Conservation (phyloP, 2,329 filamentous ascomycete species). For the Aspergillus thermomutatus region DNA sequence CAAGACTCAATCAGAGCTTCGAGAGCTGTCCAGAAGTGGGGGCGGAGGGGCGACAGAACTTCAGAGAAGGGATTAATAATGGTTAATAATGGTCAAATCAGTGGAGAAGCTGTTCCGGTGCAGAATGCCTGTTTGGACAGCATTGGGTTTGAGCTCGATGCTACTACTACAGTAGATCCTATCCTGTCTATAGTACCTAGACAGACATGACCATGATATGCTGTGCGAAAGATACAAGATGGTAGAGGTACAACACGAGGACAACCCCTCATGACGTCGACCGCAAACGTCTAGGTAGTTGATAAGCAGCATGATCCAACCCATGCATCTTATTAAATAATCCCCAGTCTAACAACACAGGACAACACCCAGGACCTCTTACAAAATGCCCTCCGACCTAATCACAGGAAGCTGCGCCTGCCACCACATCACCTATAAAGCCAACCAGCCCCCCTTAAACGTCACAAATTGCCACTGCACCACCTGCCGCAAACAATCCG, state of each 20-base stretch:
- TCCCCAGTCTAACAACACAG: background rate
- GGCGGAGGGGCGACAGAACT: background rate
- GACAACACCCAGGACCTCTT: background rate
- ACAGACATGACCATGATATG: background rate
- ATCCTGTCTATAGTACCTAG: too few species aligned
- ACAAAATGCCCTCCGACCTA: background rate
- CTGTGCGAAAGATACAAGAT: background rate
- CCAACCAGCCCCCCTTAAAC: slow-evolving; percentile 31
- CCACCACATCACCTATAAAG: slow-evolving; percentile 41
- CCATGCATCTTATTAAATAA: background rate
- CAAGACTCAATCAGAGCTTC: background rate
- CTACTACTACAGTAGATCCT: too few species aligned
- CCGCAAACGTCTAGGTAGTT: too few species aligned
- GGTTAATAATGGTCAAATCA: too few species aligned
- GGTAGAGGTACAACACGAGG: background rate
- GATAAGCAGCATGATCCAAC: too few species aligned
- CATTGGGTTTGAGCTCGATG: background rate
- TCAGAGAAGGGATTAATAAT: too few species aligned
- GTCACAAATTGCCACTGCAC: slow-evolving; percentile 47
- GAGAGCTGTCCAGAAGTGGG: background rate
- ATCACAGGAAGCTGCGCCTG: slow-evolving; percentile 43
- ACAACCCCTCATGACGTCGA: background rate
- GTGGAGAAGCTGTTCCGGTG: background rate
- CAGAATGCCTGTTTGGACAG: background rate
- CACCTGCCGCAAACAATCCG: slow-evolving; percentile 49